phyloP scores from a whole-genome alignment of 495 filamentous ascomycete genomes.

The Xylaria venustula region DNA sequence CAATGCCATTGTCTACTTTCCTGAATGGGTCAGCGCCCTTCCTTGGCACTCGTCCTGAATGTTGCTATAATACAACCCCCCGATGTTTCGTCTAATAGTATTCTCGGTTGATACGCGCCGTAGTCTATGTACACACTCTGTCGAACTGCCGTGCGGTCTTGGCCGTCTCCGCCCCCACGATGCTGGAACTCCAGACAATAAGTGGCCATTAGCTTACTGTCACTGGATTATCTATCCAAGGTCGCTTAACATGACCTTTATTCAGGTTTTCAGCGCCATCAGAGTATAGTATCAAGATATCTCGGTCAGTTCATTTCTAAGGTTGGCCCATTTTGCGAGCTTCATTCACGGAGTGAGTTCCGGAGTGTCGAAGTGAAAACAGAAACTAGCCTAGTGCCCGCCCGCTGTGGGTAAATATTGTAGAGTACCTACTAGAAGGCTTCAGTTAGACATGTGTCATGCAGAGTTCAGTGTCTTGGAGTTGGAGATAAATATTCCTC shows the following conservation, averaged over 20 bases:
- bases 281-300: too few species aligned
- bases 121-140: background rate
- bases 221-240: background rate
- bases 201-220: background rate
- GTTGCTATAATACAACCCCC: background rate
- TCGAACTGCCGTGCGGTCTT: background rate
- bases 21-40: background rate
- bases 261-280: too few species aligned
- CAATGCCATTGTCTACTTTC: background rate
- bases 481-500: too few species aligned
- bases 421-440: too few species aligned
- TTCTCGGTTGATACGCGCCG: too few species aligned
- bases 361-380: background rate
- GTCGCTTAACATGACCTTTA: too few species aligned
- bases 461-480: too few species aligned
- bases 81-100: background rate
- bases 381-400: slow-evolving; percentile 7
- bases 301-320: too few species aligned
- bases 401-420: too few species aligned
- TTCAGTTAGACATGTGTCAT: too few species aligned
- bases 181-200: background rate
- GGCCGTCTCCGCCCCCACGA: background rate
- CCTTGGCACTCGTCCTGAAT: background rate
- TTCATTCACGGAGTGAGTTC: too few species aligned
- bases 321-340: too few species aligned